Percentiles rank a stretch among this genome's conserved stretches.
Evolutionary conservation across 352 stramenopile genomes (phyloP).

Genomic region (Phytophthora parvispora): DNA sequence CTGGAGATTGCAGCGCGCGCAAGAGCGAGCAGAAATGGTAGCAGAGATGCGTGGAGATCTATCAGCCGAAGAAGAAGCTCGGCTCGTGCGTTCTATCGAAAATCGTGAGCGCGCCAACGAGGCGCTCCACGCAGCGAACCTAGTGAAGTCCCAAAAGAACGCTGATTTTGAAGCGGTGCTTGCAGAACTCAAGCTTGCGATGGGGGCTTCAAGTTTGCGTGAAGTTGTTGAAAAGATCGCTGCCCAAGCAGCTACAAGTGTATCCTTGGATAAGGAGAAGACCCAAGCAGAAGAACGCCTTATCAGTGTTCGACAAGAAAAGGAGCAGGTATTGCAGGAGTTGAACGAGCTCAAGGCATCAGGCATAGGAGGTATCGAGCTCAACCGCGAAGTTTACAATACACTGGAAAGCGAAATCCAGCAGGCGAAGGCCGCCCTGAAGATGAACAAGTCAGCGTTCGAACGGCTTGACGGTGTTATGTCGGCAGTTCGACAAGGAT

Average conservation of each 20-base stretch:
- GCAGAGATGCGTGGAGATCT: constrained; percentile 81
- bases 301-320: constrained; percentile 62
- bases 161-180: constrained; percentile 79
- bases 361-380: constrained; percentile 76
- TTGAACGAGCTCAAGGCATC: constrained; percentile 88
- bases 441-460: constrained; percentile 82
- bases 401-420: constrained; percentile 82
- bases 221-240: constrained; percentile 84
- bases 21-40: constrained; percentile 82
- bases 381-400: constrained; percentile 88
- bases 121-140: constrained; percentile 69
- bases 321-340: constrained; percentile 63
- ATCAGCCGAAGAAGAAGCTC: constrained; percentile 69
- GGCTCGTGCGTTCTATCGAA: constrained; percentile 68
- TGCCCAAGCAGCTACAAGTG: constrained; percentile 58
- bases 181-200: constrained; percentile 71
- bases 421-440: constrained; percentile 74
- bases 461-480: constrained; percentile 84
- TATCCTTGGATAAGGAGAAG: constrained; percentile 85
- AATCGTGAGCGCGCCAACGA: constrained; percentile 75
- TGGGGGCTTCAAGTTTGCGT: constrained; percentile 55
- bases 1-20: constrained; percentile 75
- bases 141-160: constrained; percentile 74
- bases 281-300: constrained; percentile 65
- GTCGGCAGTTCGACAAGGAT: constrained; percentile 78